Percentiles rank a stretch among this genome's conserved stretches.
Conservation (phyloP, 1,284 basidiomycete genomes). For the Cronartium ribicola region DNA sequence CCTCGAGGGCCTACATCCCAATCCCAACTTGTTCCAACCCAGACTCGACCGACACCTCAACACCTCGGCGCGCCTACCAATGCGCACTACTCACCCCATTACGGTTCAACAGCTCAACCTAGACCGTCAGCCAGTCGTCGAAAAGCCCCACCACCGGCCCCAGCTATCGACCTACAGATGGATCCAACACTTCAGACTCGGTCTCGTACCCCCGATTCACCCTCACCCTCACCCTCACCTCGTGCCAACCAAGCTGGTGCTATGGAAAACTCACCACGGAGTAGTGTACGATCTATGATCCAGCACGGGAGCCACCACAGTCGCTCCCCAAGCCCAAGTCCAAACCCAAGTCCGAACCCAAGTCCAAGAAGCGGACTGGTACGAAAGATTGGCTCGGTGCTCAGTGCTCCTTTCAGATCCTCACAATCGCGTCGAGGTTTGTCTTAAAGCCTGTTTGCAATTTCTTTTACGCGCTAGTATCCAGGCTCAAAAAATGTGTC, state of each 20-base stretch:
- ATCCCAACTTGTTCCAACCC: neutral
- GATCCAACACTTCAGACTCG: neutral
- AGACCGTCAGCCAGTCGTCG: conserved; percentile 6
- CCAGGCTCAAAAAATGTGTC: neutral
- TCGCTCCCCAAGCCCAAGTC: neutral
- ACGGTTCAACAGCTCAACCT: conserved; percentile 9
- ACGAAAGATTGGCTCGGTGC: conserved; percentile 23
- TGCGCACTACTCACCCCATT: conserved; percentile 35
- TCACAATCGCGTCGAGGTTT: conserved; percentile 19
- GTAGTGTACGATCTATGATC: conserved; percentile 1
- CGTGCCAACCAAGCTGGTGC: conserved; percentile 1
- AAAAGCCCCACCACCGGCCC: conserved; percentile 15
- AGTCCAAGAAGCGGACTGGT: conserved; percentile 5
- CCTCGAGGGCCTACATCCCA: conserved; percentile 5
- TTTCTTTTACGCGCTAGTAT: neutral
- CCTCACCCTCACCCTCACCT: conserved; percentile 3
- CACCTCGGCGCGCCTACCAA: conserved; percentile 29
- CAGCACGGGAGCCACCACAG: neutral
- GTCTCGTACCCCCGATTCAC: neutral
- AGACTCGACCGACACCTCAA: neutral
- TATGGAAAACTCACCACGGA: neutral
- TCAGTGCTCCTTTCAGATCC: conserved; percentile 28
- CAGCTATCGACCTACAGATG: neutral
- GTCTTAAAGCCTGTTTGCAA: neutral
- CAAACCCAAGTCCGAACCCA: conserved; percentile 8